Conservation (phyloP, 768 basidiomycete species). For the Boletus barrowsii region DNA sequence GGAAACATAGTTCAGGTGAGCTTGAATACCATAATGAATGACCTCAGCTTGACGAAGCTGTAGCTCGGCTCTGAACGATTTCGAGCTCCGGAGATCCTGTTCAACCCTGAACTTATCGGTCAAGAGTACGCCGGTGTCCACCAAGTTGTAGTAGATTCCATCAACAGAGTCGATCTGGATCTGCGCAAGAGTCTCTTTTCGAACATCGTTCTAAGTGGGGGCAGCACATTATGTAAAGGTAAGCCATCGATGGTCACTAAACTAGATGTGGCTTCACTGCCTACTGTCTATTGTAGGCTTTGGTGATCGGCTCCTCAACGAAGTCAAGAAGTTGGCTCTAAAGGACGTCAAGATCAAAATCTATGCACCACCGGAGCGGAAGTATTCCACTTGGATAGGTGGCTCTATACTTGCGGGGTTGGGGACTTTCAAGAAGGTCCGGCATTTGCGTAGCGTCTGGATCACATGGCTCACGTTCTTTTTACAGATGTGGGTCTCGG, state of each 20-base stretch:
- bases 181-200: slow-evolving; percentile 92
- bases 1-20: slow-evolving; percentile 88
- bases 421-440: slow-evolving; percentile 95
- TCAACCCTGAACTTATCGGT: slow-evolving; percentile 96
- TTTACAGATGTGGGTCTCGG: slow-evolving; percentile 96
- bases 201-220: slow-evolving; percentile 95
- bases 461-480: slow-evolving; percentile 7
- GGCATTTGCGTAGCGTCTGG: background rate
- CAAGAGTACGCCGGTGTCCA: slow-evolving; percentile 97
- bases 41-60: slow-evolving; percentile 10
- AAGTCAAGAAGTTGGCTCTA: slow-evolving; percentile 92
- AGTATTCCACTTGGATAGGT: slow-evolving; percentile 96
- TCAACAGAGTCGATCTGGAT: slow-evolving; percentile 94
- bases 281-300: slow-evolving; percentile 55
- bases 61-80: slow-evolving; percentile 95
- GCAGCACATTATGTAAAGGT: slow-evolving; percentile 95
- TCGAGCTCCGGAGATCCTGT: slow-evolving; percentile 94
- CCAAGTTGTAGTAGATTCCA: slow-evolving; percentile 98
- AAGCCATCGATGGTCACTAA: slow-evolving; percentile 16
- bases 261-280: slow-evolving; percentile 19
- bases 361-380: slow-evolving; percentile 98
- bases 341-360: slow-evolving; percentile 99
- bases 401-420: slow-evolving; percentile 95
- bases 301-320: slow-evolving; percentile 92
- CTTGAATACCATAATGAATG: slow-evolving; percentile 10